A percentile compares a stretch with the other conserved stretches of the same genome.
These are phyloP conservation scores for Fusarium odoratissimum DNA, from an alignment of 2,329 filamentous ascomycete species.

Conservation along the genomic window DNA sequence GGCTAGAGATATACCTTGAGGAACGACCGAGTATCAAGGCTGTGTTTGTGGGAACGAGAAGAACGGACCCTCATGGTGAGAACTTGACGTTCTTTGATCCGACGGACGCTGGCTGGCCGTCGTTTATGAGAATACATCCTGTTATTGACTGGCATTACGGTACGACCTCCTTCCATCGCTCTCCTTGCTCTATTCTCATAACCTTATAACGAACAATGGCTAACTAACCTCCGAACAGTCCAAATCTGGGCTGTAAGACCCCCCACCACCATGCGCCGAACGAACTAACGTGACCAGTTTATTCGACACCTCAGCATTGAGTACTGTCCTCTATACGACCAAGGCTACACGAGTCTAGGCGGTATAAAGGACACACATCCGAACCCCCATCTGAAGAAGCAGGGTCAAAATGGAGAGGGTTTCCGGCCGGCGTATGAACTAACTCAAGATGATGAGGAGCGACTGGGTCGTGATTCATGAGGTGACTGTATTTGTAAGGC, in stretches of 20 bases:
- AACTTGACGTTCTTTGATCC: constrained; percentile 83
- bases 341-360: constrained; percentile 90
- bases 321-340: constrained; percentile 90
- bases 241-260: constrained; percentile 92
- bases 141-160: constrained; percentile 93
- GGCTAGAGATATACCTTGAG: constrained; percentile 80
- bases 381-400: constrained; percentile 69
- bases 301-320: constrained; percentile 81
- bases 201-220: background rate
- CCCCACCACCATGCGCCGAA: background rate
- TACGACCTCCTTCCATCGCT: background rate
- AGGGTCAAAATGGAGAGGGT: constrained; percentile 37
- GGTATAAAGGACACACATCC: constrained; percentile 89
- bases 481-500: constrained; percentile 43
- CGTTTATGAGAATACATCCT: constrained; percentile 92
- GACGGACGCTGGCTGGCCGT: constrained; percentile 91
- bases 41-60: constrained; percentile 71
- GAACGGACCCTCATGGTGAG: constrained; percentile 92
- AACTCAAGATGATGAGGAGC: constrained; percentile 79
- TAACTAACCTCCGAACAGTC: constrained; percentile 43
- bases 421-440: constrained; percentile 83
- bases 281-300: constrained; percentile 65
- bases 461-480: constrained; percentile 74
- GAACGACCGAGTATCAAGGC: constrained; percentile 74
- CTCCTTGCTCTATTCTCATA: no score